Percentiles rank a stretch among this genome's conserved stretches.
Conservation (phyloP, 768 basidiomycete species). For the Bullera alba region DNA sequence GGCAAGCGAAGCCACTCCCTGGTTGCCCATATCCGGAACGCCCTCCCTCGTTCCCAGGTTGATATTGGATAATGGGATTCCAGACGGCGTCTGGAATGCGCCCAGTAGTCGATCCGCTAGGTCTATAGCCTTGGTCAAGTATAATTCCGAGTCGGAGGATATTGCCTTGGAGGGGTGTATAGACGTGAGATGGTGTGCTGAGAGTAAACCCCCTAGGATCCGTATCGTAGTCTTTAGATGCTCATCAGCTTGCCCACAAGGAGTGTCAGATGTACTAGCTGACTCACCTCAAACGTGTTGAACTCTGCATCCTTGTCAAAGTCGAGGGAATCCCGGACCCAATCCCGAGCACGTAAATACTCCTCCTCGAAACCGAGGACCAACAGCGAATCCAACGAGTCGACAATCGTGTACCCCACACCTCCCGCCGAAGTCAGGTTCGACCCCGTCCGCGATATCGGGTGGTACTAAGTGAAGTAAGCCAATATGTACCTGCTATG, state of each 20-base stretch:
- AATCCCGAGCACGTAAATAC: conserved; percentile 66
- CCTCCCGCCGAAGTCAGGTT: conserved; percentile 69
- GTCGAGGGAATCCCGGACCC: conserved; percentile 62
- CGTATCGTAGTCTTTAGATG: conserved; percentile 89
- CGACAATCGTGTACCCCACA: conserved; percentile 82
- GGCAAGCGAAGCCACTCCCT: conserved; percentile 65
- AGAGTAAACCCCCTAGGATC: conserved; percentile 79
- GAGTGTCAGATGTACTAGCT: not conserved
- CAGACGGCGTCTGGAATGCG: conserved; percentile 71
- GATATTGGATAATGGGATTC: conserved; percentile 71
- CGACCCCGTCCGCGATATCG: conserved; percentile 63
- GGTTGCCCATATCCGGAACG: conserved; percentile 56
- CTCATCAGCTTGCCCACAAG: not conserved
- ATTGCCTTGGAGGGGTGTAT: conserved; percentile 20
- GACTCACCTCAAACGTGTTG: conserved; percentile 81
- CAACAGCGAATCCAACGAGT: conserved; percentile 78
- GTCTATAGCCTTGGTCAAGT: conserved; percentile 68
- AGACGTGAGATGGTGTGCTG: conserved; percentile 71
- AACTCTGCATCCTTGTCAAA: conserved; percentile 73
- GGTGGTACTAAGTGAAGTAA: conserved; percentile 83
- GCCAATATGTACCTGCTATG: too few species aligned
- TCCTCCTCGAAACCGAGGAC: conserved; percentile 77
- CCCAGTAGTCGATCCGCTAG: conserved; percentile 79
- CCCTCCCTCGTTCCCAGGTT: conserved; percentile 64
- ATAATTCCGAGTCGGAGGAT: conserved; percentile 55